Evolutionary conservation across 2,329 filamentous ascomycete species (phyloP).

Genomic region (Microsporum audouinii): DNA sequence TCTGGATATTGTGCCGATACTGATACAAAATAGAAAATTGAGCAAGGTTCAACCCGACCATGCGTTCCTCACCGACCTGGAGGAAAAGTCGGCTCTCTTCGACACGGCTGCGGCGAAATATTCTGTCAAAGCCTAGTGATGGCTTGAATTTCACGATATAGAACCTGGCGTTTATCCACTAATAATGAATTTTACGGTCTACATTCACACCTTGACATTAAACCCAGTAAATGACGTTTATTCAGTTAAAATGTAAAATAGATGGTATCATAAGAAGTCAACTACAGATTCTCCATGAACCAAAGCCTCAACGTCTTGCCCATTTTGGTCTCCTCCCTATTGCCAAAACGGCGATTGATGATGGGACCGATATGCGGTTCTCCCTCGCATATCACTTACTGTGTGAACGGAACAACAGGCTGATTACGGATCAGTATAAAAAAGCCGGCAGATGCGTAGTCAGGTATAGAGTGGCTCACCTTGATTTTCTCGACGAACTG

Average conservation of each 20-base stretch:
- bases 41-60: constrained; percentile 53
- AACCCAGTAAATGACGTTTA: no score
- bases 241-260: neutral
- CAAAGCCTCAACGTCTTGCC: constrained; percentile 29
- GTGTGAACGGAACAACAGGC: constrained; percentile 22
- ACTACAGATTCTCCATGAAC: constrained; percentile 17
- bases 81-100: constrained; percentile 78
- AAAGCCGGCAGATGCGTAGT: neutral
- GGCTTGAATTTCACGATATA: neutral
- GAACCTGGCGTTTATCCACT: neutral
- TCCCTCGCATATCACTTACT: constrained; percentile 27
- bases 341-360: constrained; percentile 29
- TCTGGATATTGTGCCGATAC: constrained; percentile 14
- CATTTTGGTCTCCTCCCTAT: constrained; percentile 29
- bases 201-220: no score
- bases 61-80: constrained; percentile 58
- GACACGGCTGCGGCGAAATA: constrained; percentile 80
- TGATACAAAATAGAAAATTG: constrained; percentile 25
- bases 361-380: constrained; percentile 35
- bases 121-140: constrained; percentile 57
- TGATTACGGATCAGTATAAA: constrained; percentile 6
- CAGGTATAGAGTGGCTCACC: constrained; percentile 21
- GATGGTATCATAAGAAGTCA: neutral
- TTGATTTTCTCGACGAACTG: constrained; percentile 40
- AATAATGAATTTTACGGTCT: constrained; percentile 2